Evolutionary conservation across 2,329 filamentous ascomycete species (phyloP), one percentile per base, ranked within the genome.

Genomic region (Fusarium foetens): DNA sequence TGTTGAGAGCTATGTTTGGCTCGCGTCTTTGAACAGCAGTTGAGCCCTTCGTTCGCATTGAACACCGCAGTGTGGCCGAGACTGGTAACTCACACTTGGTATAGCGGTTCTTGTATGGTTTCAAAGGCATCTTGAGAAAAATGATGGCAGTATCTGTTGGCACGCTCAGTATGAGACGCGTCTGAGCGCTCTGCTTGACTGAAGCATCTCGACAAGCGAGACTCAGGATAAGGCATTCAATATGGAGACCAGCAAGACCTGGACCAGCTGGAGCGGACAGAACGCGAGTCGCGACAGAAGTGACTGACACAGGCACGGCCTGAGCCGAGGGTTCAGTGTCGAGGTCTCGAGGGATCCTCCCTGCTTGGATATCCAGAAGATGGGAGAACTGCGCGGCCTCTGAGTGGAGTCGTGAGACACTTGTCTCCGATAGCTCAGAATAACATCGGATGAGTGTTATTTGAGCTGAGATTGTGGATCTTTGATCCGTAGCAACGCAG

Each of bases 371-470:
- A 48, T 69, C 54, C 35, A 53, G 48, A 58, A 67, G 29, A 63
- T 45, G 57, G 58, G 59, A 65, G 58, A 64, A 49, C 41, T 72
- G 66, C 60, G 51, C 67, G 46, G 63, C 58, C 60, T 62, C 46
- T 55, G 54, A 41, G 75, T 68, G 75, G 68, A 74, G 70, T 62
- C 57, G 54, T 77, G 70, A 77, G 74, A 77, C 75, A 75, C 41
- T 75, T 75, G 73, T 77, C 67, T 72, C 62, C 58, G 59, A 72
- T 70, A 66, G 58, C 45, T 67, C 46, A 73, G 70, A 68, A 74
- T 35, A 67, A 48, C 66, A 53, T 61, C 41, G 63, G 51, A 57
- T 63, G 38, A 46, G 52, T 73, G 31, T 54, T 63, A 41, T 23
- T 55, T 52, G 54, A 53, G 54, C 52, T 72, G 73, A 66, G 29